Evolutionary conservation across 2,329 filamentous ascomycete species (phyloP).

Genomic region (Paradendryphiella salina): DNA sequence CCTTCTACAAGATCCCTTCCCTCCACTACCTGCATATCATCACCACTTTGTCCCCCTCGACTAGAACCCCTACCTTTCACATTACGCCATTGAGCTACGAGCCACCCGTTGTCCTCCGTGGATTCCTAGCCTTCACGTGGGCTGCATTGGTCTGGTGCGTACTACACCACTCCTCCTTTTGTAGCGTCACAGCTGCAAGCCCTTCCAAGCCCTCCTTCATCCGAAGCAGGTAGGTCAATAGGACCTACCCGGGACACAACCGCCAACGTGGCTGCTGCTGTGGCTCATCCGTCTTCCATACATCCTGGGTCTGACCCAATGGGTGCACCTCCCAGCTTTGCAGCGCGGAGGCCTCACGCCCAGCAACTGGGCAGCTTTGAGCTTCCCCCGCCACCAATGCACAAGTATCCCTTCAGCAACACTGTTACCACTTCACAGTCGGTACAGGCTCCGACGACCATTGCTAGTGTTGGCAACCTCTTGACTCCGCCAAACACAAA

Average conservation of each 20-base stretch:
- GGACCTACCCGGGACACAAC: slow-evolving; percentile 50
- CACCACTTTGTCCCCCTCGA: slow-evolving; percentile 41
- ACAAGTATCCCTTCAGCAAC: slow-evolving; percentile 56
- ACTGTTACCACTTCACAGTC: slow-evolving; percentile 49
- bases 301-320: slow-evolving; percentile 64
- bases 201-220: slow-evolving; percentile 47
- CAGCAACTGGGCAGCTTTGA: slow-evolving; percentile 70
- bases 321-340: slow-evolving; percentile 67
- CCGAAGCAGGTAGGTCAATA: slow-evolving; percentile 49
- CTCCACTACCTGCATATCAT: slow-evolving; percentile 39
- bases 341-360: slow-evolving; percentile 70
- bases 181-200: slow-evolving; percentile 47
- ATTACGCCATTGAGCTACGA: slow-evolving; percentile 38
- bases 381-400: slow-evolving; percentile 62
- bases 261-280: slow-evolving; percentile 65
- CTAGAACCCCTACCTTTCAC: slow-evolving; percentile 31
- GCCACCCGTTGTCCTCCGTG: slow-evolving; percentile 51
- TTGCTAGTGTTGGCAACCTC: slow-evolving; percentile 62
- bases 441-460: slow-evolving; percentile 51
- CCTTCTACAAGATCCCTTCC: slow-evolving; percentile 40
- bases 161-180: slow-evolving; percentile 44
- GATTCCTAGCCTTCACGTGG: slow-evolving; percentile 55
- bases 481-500: slow-evolving; percentile 65
- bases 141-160: slow-evolving; percentile 53
- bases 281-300: slow-evolving; percentile 64